Percentiles rank a stretch among this genome's conserved stretches.
Evolutionary conservation across 108 stramenopile species (phyloP).

Genomic region (Mayamaea pseudoterrestris): DNA sequence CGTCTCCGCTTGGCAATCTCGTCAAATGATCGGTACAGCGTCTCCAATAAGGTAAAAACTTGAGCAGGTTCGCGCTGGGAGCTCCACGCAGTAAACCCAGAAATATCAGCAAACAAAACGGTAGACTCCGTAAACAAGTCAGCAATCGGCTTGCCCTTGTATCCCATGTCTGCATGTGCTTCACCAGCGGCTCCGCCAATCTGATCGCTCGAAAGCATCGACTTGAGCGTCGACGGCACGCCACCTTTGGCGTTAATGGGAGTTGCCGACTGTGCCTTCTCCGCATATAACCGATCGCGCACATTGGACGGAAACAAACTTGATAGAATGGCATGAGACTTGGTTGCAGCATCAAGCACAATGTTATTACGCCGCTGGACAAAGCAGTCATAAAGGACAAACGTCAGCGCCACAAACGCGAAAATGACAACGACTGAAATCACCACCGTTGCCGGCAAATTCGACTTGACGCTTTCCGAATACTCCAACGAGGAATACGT

Average conservation of each 20-base stretch:
- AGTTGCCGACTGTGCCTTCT: neutral
- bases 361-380: conserved; percentile 10
- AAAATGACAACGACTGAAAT: conserved; percentile 31
- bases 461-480: conserved; percentile 27
- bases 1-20: conserved; percentile 14
- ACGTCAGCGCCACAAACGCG: conserved; percentile 11
- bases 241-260: neutral
- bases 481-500: conserved; percentile 42
- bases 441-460: conserved; percentile 26
- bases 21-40: conserved; percentile 30
- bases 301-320: conserved; percentile 7
- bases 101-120: conserved; percentile 9
- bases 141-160: conserved; percentile 5
- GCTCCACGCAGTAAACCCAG: conserved; percentile 21
- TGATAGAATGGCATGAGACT: conserved; percentile 9
- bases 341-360: neutral
- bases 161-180: neutral
- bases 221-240: conserved; percentile 1
- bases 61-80: conserved; percentile 21
- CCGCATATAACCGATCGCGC: conserved; percentile 5
- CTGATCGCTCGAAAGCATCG: neutral
- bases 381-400: conserved; percentile 23
- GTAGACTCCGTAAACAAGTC: neutral
- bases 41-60: conserved; percentile 34
- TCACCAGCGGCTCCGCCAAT: neutral